Base-by-base conservation (phyloP, 202 grass and related monocot genomes). In the Panicum hallii region DNA sequence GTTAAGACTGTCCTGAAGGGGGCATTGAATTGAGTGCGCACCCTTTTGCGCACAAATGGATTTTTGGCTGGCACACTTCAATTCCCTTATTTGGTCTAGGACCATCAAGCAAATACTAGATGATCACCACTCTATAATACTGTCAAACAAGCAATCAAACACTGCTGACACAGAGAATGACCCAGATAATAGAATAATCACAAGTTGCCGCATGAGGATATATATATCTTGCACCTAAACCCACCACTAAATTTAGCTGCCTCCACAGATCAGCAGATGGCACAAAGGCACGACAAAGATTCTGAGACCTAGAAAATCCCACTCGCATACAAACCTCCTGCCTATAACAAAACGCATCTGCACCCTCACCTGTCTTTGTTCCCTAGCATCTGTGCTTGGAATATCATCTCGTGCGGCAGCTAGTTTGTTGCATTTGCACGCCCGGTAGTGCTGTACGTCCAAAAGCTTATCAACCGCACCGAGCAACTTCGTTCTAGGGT, bases 321-420 rank as follows among this genome's bases (percentile, higher is more conserved):
- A 70, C 74, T 71, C 42, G 65, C 64, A 70, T 50, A 40, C 26
- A 30, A 49, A 23, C 28, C 42, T 58, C 36, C 50, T 58, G 23
- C 28, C 43, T 50, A 30, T 19, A 45, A 52, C 17, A 63, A 60
- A 60, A 61, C 12, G 30, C 17, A 22, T 8, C 23, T 11, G 20
- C 74, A 49, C 44, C 43, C 30, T 79, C 28, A 50, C 14, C 65
- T 17, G 49, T 20, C 56, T 9, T 41, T 71, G 78, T 81, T 23
- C 12, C 26, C 13, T 75, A 75, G 70, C 49, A 75, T 69, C 20
- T 75, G 70, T 14, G 28, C 50, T 75, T 12, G 6, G 78, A 82
- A 87, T 76, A 76, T 77, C 78, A 42, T 72, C 65, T 22, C 16
- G 49, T 28, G 66, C 36, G 15, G 16, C 79, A 11, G 4, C 66